These are phyloP conservation scores for Miscanthus lutarioriparius DNA, from an alignment of 176 grass and related monocot species.

Conservation along the genomic window DNA sequence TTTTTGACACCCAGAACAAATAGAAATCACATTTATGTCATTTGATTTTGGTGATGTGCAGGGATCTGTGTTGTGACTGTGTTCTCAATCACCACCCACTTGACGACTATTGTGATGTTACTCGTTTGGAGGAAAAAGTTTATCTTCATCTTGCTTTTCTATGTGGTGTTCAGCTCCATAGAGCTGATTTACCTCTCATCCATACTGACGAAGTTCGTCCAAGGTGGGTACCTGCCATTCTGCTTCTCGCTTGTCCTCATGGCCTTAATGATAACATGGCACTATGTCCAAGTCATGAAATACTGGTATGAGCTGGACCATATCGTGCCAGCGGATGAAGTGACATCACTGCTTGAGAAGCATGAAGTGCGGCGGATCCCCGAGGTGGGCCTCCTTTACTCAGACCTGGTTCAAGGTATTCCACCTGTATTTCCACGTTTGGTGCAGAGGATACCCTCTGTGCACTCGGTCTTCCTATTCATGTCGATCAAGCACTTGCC, in stretches of 20 bases:
- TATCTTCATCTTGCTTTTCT: constrained; percentile 53
- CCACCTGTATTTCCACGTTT: constrained; percentile 69
- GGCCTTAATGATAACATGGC: constrained; percentile 61
- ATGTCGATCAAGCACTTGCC: constrained; percentile 83
- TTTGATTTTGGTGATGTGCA: constrained; percentile 6
- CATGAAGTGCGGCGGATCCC: constrained; percentile 46
- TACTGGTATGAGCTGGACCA: constrained; percentile 63
- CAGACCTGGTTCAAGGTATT: constrained; percentile 75
- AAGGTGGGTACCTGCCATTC: constrained; percentile 73
- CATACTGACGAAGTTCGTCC: constrained; percentile 60
- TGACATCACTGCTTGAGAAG: constrained; percentile 39
- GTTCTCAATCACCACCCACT: constrained; percentile 76
- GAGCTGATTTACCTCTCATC: constrained; percentile 67
- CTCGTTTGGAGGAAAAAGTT: constrained; percentile 73
- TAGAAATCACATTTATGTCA: neutral
- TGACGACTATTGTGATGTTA: constrained; percentile 76
- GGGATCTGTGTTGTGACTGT: constrained; percentile 77
- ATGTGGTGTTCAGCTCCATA: constrained; percentile 47
- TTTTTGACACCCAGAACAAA: neutral
- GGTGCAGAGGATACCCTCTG: constrained; percentile 63
- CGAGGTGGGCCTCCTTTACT: constrained; percentile 68
- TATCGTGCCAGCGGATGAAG: constrained; percentile 19
- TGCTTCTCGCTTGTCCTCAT: constrained; percentile 58
- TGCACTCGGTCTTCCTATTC: constrained; percentile 71
- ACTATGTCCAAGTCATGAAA: constrained; percentile 54